A percentile compares a stretch with the other conserved stretches of the same genome.
Conservation (phyloP, 495 filamentous ascomycete genomes). For the Penicillium subrubescens region DNA sequence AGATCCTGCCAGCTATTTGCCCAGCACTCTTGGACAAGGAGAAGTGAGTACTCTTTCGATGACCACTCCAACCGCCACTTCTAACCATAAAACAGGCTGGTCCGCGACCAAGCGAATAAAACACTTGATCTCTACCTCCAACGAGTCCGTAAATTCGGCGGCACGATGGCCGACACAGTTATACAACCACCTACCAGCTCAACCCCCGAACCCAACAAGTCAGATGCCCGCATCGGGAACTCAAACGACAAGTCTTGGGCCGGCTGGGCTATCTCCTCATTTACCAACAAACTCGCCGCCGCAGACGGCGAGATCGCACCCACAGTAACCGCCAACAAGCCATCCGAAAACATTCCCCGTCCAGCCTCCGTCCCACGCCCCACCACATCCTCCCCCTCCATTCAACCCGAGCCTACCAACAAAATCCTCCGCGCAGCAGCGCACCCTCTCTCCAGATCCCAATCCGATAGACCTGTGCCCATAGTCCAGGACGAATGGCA, state of each 20-base stretch:
- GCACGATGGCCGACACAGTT: constrained; percentile 77
- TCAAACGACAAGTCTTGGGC: constrained; percentile 79
- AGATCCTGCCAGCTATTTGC: constrained; percentile 80
- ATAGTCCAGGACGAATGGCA: constrained; percentile 39
- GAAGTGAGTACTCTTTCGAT: constrained; percentile 52
- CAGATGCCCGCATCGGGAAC: constrained; percentile 70
- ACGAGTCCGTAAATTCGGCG: constrained; percentile 74
- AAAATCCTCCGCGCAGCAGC: constrained; percentile 41
- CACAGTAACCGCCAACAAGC: constrained; percentile 35
- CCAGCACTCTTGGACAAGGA: constrained; percentile 85
- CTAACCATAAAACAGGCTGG: constrained; percentile 46
- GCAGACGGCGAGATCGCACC: constrained; percentile 83
- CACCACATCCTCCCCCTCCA: constrained; percentile 53
- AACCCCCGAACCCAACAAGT: constrained; percentile 39
- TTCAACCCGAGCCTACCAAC: constrained; percentile 41
- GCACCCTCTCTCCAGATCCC: constrained; percentile 45
- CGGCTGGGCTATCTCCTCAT: constrained; percentile 98
- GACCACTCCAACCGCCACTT: not conserved
- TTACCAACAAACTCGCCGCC: constrained; percentile 87
- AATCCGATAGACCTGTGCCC: constrained; percentile 43
- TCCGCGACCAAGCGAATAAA: constrained; percentile 89
- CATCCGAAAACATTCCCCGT: constrained; percentile 38
- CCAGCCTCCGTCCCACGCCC: constrained; percentile 50
- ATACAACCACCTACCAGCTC: constrained; percentile 51
- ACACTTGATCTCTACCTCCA: constrained; percentile 88